phyloP scores from a whole-genome alignment of 441 rosid genomes.

The Gossypium gossypioides region DNA sequence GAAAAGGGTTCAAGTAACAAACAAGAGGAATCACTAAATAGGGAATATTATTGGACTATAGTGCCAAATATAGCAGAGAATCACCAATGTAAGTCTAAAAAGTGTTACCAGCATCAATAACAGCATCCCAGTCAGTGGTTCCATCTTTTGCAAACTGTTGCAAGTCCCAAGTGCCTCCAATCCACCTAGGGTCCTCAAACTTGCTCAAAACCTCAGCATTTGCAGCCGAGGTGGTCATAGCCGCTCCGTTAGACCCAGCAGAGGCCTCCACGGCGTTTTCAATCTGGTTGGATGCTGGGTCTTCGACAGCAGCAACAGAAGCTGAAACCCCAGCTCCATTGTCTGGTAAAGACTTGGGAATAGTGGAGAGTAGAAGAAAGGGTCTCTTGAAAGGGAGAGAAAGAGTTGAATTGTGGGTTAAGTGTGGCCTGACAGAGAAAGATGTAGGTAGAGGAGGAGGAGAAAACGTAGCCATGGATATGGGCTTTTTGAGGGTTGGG shows the following conservation, averaged over 20 bases:
- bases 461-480: constrained; percentile 39
- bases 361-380: constrained; percentile 3
- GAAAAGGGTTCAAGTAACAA: constrained; percentile 14
- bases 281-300: constrained; percentile 9
- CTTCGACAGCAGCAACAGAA: constrained; percentile 25
- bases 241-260: constrained; percentile 28
- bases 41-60: neutral
- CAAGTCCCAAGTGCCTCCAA: constrained; percentile 82
- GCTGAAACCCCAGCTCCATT: constrained; percentile 35
- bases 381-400: constrained; percentile 20
- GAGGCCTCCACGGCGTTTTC: constrained; percentile 10
- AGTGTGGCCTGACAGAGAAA: constrained; percentile 20
- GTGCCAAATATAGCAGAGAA: neutral
- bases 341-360: constrained; percentile 27
- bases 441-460: constrained; percentile 19
- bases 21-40: neutral
- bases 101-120: constrained; percentile 73
- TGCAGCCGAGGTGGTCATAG: constrained; percentile 8
- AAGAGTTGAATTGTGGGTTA: constrained; percentile 18
- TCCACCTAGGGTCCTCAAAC: constrained; percentile 61
- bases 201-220: constrained; percentile 23
- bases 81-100: neutral
- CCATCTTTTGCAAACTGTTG: constrained; percentile 58
- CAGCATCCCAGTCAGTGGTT: constrained; percentile 72
- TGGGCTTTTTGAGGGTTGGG: constrained; percentile 16